phyloP scores from a whole-genome alignment of 371 early-diverging fungal species.

The Coemansia sp. region DNA sequence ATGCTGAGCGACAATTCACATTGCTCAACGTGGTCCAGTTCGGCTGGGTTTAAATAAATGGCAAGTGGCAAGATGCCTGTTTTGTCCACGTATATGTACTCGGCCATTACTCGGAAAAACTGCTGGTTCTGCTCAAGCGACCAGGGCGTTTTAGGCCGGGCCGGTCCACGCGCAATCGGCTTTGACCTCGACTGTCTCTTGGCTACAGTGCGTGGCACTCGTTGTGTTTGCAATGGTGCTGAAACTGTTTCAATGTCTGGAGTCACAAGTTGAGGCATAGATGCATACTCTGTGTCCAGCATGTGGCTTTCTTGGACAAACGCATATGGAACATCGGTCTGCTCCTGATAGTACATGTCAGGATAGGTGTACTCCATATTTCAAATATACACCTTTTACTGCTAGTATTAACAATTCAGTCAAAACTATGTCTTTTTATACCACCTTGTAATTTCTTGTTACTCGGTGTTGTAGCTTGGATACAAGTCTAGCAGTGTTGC shows the following conservation, averaged over 20 bases:
- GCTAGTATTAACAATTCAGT: background rate
- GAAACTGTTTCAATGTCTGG: background rate
- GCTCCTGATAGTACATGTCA: conserved; percentile 1
- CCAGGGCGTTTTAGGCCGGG: conserved; percentile 42
- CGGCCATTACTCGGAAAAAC: conserved; percentile 40
- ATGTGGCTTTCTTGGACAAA: background rate
- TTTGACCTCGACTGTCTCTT: background rate
- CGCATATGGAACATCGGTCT: background rate
- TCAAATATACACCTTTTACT: background rate
- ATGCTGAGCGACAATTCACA: conserved; percentile 20
- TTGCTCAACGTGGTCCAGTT: conserved; percentile 34
- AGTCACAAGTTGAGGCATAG: background rate
- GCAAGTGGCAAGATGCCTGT: conserved; percentile 30
- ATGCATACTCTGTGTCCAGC: background rate
- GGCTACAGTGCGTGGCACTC: background rate
- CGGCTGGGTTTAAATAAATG: conserved; percentile 34
- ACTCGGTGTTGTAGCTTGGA: background rate
- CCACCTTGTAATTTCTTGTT: background rate
- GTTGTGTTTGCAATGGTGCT: no score
- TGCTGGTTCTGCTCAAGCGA: conserved; percentile 22
- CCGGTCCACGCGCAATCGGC: background rate
- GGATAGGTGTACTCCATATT: conserved; percentile 6
- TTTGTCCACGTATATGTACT: conserved; percentile 47
- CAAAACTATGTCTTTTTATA: background rate
- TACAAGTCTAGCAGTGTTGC: background rate